A percentile compares a stretch with the other conserved stretches of the same genome.
phyloP scores from a whole-genome alignment of 305 asterid genomes.

The Fraxinus ornus region DNA sequence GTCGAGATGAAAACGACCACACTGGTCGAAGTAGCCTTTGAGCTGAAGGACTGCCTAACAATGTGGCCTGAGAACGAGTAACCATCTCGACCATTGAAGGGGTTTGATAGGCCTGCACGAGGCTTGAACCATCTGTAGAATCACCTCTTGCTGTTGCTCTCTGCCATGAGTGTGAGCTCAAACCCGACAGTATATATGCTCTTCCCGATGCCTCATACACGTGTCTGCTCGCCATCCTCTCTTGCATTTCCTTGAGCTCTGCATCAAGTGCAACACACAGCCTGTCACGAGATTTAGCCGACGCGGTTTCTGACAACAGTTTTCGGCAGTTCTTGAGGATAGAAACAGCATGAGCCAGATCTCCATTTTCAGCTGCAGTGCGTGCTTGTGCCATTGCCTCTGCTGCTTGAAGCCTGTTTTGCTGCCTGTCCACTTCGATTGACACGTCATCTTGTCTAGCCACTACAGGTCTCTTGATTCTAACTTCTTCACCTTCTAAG shows the following conservation, averaged over 20 bases:
- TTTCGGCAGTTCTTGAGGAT: constrained; percentile 64
- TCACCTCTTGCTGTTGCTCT: constrained; percentile 98
- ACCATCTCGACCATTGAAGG: constrained; percentile 95
- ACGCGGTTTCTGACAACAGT: constrained; percentile 52
- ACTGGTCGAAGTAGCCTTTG: constrained; percentile 60
- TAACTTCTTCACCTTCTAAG: constrained; percentile 53
- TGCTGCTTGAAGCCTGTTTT: constrained; percentile 76
- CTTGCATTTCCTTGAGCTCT: constrained; percentile 97
- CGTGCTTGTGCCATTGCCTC: constrained; percentile 84
- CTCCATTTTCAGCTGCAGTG: constrained; percentile 77
- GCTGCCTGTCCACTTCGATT: constrained; percentile 87
- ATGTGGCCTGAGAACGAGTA: constrained; percentile 78
- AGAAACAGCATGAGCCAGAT: constrained; percentile 57
- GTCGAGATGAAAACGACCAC: constrained; percentile 63
- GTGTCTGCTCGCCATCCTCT: constrained; percentile 79
- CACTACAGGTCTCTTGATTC: constrained; percentile 51
- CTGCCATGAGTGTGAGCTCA: constrained; percentile 99
- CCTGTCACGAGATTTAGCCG: constrained; percentile 62
- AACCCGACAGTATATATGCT: constrained; percentile 83
- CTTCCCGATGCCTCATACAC: constrained; percentile 92
- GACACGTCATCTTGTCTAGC: constrained; percentile 40
- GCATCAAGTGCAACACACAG: constrained; percentile 77
- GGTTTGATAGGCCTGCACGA: constrained; percentile 79
- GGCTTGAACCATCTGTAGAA: constrained; percentile 77
- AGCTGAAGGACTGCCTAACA: constrained; percentile 54